Base-by-base conservation (phyloP, 1,139 yeast genomes). In the Pichia sp. region DNA sequence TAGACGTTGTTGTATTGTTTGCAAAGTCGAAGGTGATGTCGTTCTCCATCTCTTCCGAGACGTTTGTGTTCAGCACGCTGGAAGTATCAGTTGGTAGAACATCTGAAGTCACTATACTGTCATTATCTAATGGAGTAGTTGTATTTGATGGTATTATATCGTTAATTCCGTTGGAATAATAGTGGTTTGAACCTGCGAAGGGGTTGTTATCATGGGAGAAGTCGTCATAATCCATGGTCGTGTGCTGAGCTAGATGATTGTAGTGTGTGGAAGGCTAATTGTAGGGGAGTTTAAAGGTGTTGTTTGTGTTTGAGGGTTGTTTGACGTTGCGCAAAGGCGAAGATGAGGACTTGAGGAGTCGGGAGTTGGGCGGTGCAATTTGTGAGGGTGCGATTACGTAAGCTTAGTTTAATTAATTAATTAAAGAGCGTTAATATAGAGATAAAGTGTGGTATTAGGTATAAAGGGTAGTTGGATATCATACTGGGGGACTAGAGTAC, bases 131-230 rank as follows among this genome's bases (percentile, higher is more conserved):
- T n/a, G n/a, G n/a, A n/a, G n/a, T n/a, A n/a, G n/a, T n/a, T n/a
- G n/a, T 30, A 8, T 19, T 35, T 12, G 28, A 28, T 8, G 27
- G 10, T 24, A 24, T 24, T 24, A 28, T 7, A 19, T 27, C 14
- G 20, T 10, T 40, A 30, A 72, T 67, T 5, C 76, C 76, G 18
- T 70, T 65, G 0, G 75, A 71, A 48, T 60, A 70, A 46, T 59
- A 59, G 46, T 72, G 76, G 35, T 65, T 66, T 4, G 75, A 69
- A 3, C 76, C 77, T 6, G 67, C 64, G 56, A 73, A 73, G 1
- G 77, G 77, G 53, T 73, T 73, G 53, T 73, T 73, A 52, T 72
- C 75, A 42, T 52, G 50, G 31, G 56, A 50, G 47, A 59, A 61
- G 33, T 72, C 81, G 41, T 79, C 82, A 12, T 68, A 35, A 17